Base-by-base conservation (phyloP, 805 yeast species). In the Metschnikowia reukaufii region DNA sequence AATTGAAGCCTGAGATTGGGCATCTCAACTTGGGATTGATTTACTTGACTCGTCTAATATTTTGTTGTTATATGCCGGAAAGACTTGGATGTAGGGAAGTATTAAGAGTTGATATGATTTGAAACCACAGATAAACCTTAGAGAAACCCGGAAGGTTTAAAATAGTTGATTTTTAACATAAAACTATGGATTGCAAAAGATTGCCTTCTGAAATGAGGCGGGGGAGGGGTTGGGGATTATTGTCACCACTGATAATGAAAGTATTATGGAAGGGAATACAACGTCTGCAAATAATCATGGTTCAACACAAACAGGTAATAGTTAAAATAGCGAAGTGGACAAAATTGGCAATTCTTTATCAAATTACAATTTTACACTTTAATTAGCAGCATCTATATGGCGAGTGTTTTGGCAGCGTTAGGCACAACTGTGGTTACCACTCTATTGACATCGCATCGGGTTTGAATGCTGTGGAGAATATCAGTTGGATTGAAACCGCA, bases 401-500 rank as follows among this genome's bases (percentile, higher is more conserved):
- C 70, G 3, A 51, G 79, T 0, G 83, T 80, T 54, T 66, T 85
- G 33, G 81, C 87, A 2, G 82, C 91, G 0, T 61, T 84, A 48
- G 92, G 85, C 58, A 73, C 79, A 16, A 84, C 91, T 0, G 77
- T 85, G 20, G 83, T 85, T 15, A 77, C 89, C 0, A 84, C 90
- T 0, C 64, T 84, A 21, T 66, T 84, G 56, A 72, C 86, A 84
- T 85, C 45, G 87, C 89, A 0, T 81, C 87, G 1, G 89, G 84
- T 55, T 76, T 85, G 57, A 68, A 83, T 52, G 83, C 82, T 0
- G 68, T 84, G 36, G 80, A 82, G 3, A 77, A 77, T 51, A 74
- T 84, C 21, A 77, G 88, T 13, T 84, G 89, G 88, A 82, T 85
- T 19, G 90, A 88, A 2, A 82, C 88, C 0, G 77, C 88, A 0